Base-by-base conservation (phyloP, 768 basidiomycete species). In the Infundibulicybe gibba region DNA sequence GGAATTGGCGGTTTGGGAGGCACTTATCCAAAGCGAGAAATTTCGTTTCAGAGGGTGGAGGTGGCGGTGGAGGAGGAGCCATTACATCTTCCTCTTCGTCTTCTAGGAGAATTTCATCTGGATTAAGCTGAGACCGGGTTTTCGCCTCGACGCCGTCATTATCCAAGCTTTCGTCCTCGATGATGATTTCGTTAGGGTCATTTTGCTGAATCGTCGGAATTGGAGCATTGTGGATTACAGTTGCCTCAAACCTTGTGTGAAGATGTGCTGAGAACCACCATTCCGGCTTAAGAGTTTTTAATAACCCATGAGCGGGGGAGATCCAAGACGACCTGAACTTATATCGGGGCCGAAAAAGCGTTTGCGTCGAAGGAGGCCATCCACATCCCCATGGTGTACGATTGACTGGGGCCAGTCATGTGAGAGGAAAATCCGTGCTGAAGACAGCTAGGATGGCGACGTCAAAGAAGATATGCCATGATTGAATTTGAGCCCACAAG, bases 181-280 rank as follows among this genome's bases (percentile, higher is more conserved):
- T 58, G 39, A 49, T 53, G 42, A 72, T 73, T 56, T 76, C 74
- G 43, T 73, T 69, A 8, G 69, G 70, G 43, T 70, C 69, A 16
- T 42, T 20, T 37, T 34, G 42, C 37, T 54, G 38, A 11, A 31
- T 17, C 1, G 51, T 16, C 8, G 48, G 25, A 40, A 40, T 40
- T 12, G 49, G 42, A 6, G 48, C 52, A 13, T 54, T 54, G 45
- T 88, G 83, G 3, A 61, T 54, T 6, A 86, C 77, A 0, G 67
- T 63, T 2, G 92, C 94, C 49, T 92, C 85, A 56, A 87, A 97
- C 43, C 87, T 83, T 41, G 85, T 82, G 58, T 97, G 95, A 42
- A 97, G 58, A 65, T 97, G 95, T 0, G 93, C 94, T 3, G 90
- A 66, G 62, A 97, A 97, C 95, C 94, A 98, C 81, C 90, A 87